Percentiles rank a stretch among this genome's conserved stretches.
Conservation (phyloP, 2,329 filamentous ascomycete genomes). For the Claviceps humidiphila region DNA sequence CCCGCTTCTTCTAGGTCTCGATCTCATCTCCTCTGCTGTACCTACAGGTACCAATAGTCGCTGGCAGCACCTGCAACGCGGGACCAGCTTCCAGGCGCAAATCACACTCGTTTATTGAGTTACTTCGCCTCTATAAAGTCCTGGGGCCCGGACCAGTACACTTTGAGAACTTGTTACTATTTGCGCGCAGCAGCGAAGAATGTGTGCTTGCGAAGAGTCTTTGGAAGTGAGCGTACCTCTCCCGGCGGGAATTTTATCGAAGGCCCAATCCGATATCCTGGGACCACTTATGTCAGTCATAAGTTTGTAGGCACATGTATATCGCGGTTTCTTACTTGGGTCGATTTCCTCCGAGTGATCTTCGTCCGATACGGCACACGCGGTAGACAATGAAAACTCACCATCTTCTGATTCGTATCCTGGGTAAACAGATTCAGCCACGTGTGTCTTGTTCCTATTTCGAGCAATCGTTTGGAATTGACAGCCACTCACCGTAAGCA, state of each 20-base stretch:
- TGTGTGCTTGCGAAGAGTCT: too few relatives aligned
- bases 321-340: conserved; percentile 18
- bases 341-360: conserved; percentile 17
- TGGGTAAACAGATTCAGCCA: not conserved
- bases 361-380: not conserved
- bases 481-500: not conserved
- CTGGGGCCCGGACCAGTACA: conserved; percentile 39
- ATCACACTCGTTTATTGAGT: conserved; percentile 14
- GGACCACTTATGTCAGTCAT: not conserved
- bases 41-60: conserved; percentile 35
- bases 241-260: conserved; percentile 28
- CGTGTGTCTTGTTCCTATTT: too few relatives aligned
- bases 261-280: conserved; percentile 27
- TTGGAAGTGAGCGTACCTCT: conserved; percentile 19
- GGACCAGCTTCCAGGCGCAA: conserved; percentile 26
- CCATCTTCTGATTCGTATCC: conserved; percentile 5
- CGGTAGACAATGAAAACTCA: not conserved
- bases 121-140: conserved; percentile 22
- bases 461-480: not conserved
- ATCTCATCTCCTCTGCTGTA: conserved; percentile 18
- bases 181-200: conserved; percentile 1
- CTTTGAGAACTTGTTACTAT: conserved; percentile 37
- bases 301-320: not conserved
- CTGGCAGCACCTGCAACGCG: conserved; percentile 33
- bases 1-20: not conserved